A percentile compares a stretch with the other conserved stretches of the same genome.
These are phyloP conservation scores for Ceratocystiopsis sp. DNA, from an alignment of 2,329 filamentous ascomycete species.

Conservation along the genomic window DNA sequence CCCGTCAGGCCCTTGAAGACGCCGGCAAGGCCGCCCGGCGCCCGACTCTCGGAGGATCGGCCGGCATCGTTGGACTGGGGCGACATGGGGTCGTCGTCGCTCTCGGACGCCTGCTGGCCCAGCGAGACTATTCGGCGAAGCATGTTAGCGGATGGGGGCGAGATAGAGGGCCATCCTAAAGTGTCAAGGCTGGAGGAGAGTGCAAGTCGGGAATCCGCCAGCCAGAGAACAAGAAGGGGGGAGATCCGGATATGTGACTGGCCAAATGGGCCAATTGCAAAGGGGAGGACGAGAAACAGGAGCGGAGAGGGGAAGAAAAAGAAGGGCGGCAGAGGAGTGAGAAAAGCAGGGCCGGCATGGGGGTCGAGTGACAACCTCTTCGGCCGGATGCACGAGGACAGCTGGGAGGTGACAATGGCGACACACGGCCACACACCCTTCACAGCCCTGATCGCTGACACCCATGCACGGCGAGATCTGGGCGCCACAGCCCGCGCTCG, in stretches of 20 bases:
- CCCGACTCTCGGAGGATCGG: conserved; percentile 37
- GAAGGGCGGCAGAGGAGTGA: not conserved
- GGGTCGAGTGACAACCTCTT: too few species aligned
- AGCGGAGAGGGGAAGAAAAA: not conserved
- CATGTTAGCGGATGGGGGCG: conserved; percentile 19
- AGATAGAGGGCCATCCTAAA: not conserved
- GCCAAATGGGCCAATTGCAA: not conserved
- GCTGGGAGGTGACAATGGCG: too few species aligned
- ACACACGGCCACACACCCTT: too few species aligned
- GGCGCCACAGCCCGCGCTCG: too few species aligned
- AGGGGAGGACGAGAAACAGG: not conserved
- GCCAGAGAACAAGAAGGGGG: not conserved
- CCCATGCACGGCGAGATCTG: too few species aligned
- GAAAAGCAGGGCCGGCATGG: not conserved
- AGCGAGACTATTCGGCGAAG: conserved; percentile 25
- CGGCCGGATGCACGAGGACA: too few species aligned
- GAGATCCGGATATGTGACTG: not conserved
- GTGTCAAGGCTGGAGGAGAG: not conserved
- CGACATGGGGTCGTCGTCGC: conserved; percentile 39
- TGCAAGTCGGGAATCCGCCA: too few species aligned
- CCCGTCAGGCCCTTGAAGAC: conserved; percentile 47
- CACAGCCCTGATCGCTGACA: too few species aligned
- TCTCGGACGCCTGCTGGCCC: conserved; percentile 24
- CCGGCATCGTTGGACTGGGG: conserved; percentile 39
- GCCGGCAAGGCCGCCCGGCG: conserved; percentile 38